phyloP scores from a whole-genome alignment of 352 stramenopile species.

The Phytophthora sp. region DNA sequence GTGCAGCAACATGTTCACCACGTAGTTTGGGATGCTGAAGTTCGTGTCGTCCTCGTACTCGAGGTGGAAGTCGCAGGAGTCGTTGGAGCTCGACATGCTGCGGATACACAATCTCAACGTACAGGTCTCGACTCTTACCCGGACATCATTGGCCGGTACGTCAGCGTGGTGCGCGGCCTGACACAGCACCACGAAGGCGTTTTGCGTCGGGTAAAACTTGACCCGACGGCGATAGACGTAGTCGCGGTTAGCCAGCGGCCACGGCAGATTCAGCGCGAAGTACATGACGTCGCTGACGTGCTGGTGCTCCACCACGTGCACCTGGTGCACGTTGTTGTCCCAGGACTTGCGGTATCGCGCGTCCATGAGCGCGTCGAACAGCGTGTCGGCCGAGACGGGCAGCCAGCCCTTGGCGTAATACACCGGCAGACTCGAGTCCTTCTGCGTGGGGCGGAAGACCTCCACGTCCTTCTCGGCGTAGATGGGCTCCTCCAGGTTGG shows the following conservation, averaged over 20 bases:
- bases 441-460: constrained; percentile 61
- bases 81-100: constrained; percentile 46
- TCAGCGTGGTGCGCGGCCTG: constrained; percentile 60
- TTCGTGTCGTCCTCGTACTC: constrained; percentile 85
- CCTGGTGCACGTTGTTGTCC: constrained; percentile 56
- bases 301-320: constrained; percentile 54
- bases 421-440: constrained; percentile 60
- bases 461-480: constrained; percentile 80
- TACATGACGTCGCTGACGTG: constrained; percentile 72
- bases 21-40: constrained; percentile 77
- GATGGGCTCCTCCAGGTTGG: constrained; percentile 64
- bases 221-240: constrained; percentile 79
- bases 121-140: constrained; percentile 74
- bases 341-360: constrained; percentile 60
- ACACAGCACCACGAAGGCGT: constrained; percentile 71
- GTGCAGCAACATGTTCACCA: constrained; percentile 62
- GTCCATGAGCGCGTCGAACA: constrained; percentile 74
- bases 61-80: constrained; percentile 71
- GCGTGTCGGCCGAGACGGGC: constrained; percentile 66
- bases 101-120: constrained; percentile 66
- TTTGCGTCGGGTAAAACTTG: constrained; percentile 59
- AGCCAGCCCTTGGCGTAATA: constrained; percentile 82
- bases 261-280: constrained; percentile 57
- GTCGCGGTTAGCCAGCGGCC: constrained; percentile 73
- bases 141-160: constrained; percentile 40